These are phyloP conservation scores for Cordyceps pruinosa DNA, from an alignment of 2,329 filamentous ascomycete genomes.

Conservation along the genomic window DNA sequence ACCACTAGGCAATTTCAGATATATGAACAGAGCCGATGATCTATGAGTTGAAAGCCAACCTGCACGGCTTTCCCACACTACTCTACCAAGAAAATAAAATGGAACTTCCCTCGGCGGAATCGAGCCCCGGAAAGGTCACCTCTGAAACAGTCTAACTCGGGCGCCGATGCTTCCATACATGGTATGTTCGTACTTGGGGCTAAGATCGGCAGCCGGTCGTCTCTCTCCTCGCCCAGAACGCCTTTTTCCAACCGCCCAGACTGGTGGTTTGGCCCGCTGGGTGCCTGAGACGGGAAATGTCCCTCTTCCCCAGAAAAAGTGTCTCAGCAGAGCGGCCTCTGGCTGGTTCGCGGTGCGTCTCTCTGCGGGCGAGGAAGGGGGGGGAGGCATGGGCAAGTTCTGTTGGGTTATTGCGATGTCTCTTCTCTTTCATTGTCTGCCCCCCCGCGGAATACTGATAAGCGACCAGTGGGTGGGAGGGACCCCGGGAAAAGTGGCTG, in stretches of 20 bases:
- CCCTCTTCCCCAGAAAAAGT: neutral
- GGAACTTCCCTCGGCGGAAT: neutral
- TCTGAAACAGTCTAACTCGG: neutral
- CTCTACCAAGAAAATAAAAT: neutral
- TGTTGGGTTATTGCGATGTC: neutral
- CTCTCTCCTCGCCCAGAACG: neutral
- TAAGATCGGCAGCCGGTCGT: neutral
- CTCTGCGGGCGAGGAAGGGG: neutral
- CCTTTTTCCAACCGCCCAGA: too few relatives aligned
- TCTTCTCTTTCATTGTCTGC: neutral
- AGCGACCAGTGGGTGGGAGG: neutral
- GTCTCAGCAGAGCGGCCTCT: neutral
- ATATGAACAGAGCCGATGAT: neutral
- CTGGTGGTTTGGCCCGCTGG: neutral
- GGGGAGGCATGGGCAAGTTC: too few relatives aligned
- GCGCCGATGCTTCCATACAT: neutral
- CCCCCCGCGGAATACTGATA: neutral
- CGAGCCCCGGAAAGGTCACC: neutral
- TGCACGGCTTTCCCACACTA: too few relatives aligned
- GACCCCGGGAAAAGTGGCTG: neutral
- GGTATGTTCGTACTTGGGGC: neutral
- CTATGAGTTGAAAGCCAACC: too few relatives aligned
- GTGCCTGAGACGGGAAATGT: neutral
- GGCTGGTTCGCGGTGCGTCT: neutral
- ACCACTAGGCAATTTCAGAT: neutral